Evolutionary conservation across 352 stramenopile genomes (phyloP).

Genomic region (Globisporangium camurandrum): DNA sequence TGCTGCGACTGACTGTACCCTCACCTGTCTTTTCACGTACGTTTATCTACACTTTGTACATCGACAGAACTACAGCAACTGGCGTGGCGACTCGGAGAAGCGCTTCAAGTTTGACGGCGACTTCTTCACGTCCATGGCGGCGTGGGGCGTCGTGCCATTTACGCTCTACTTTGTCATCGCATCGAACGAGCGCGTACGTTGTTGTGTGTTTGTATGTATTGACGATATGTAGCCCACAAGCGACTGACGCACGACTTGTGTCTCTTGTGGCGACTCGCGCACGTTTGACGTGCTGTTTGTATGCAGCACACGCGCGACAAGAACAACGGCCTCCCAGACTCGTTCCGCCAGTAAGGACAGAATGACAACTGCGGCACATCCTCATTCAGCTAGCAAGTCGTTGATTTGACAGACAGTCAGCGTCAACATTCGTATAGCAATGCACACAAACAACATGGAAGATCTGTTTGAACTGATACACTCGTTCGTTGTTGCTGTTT

Average conservation of each 20-base stretch:
- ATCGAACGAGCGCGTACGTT: constrained; percentile 50
- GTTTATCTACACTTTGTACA: neutral
- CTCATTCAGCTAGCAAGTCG: too few relatives aligned
- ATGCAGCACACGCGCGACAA: constrained; percentile 6
- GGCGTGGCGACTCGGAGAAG: constrained; percentile 77
- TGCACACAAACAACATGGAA: too few relatives aligned
- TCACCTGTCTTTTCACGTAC: neutral
- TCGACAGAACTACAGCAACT: constrained; percentile 80
- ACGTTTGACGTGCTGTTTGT: neutral
- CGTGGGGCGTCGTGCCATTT: constrained; percentile 56
- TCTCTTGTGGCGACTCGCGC: neutral
- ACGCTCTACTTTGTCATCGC: constrained; percentile 57
- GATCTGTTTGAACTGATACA: too few relatives aligned
- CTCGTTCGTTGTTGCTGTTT: too few relatives aligned
- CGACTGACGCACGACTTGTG: neutral
- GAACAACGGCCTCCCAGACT: constrained; percentile 37
- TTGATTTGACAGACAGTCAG: too few relatives aligned
- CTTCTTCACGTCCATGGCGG: constrained; percentile 49
- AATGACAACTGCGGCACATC: too few relatives aligned
- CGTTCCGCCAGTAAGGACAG: constrained; percentile 41
- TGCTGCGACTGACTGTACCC: too few relatives aligned
- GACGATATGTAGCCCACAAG: too few relatives aligned
- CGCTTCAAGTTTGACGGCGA: constrained; percentile 65
- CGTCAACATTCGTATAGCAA: too few relatives aligned
- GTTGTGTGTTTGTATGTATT: too few relatives aligned